Evolutionary conservation across 2,329 filamentous ascomycete genomes (phyloP).

Genomic region (Nannizzia gypsea): DNA sequence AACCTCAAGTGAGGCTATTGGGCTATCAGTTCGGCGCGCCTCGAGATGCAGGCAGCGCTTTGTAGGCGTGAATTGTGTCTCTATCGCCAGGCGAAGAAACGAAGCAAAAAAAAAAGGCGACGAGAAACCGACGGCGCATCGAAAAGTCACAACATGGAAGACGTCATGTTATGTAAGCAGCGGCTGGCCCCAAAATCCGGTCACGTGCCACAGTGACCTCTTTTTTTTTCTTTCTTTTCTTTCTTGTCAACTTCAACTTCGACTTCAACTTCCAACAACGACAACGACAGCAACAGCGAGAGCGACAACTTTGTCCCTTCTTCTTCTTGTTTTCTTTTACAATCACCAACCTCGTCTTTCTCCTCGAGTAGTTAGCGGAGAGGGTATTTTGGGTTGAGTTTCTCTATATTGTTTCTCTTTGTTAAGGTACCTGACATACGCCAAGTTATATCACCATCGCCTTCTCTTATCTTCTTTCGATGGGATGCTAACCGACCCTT

Average conservation of each 20-base stretch:
- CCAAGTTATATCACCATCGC: not conserved
- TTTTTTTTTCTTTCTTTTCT: not conserved
- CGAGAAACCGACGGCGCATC: not conserved
- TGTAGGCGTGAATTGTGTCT: not conserved
- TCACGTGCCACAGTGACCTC: not conserved
- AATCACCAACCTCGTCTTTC: not conserved
- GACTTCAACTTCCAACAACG: not conserved
- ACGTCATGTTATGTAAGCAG: slow-evolving; percentile 5
- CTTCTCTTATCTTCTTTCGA: not conserved
- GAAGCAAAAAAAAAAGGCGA: not conserved
- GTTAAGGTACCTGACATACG: not conserved
- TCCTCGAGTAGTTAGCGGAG: not conserved
- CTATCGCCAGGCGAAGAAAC: not conserved
- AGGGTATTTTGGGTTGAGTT: not conserved
- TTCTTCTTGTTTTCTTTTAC: not conserved
- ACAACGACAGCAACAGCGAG: too few species aligned
- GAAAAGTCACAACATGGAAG: not conserved
- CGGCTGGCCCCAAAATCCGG: not conserved
- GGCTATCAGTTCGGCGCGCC: not conserved
- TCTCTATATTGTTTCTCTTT: not conserved
- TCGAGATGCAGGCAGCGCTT: not conserved
- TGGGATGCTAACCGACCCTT: not conserved
- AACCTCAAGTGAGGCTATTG: not conserved
- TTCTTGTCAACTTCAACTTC: not conserved
- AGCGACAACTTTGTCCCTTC: too few species aligned